Conservation (phyloP, 805 yeast species). For the Yarrowia divulgata region DNA sequence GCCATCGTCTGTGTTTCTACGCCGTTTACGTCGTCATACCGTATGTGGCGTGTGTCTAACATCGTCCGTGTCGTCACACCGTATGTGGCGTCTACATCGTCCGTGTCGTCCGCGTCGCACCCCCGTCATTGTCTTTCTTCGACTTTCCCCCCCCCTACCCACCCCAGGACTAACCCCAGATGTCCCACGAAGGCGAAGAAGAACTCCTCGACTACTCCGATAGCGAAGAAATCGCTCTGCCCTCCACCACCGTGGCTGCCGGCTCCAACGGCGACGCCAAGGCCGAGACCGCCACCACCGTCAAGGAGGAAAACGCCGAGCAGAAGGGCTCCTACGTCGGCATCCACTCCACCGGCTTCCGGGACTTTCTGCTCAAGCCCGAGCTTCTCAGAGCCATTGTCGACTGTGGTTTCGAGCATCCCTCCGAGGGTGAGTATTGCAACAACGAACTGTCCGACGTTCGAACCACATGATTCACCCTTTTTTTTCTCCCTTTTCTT, state of each 20-base stretch:
- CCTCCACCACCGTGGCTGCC: constrained; percentile 58
- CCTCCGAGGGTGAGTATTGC: constrained; percentile 90
- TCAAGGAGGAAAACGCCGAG: constrained; percentile 57
- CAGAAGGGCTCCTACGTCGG: constrained; percentile 98
- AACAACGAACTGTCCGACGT: no score
- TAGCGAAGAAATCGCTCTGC: constrained; percentile 90
- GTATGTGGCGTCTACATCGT: no score
- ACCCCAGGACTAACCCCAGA: constrained; percentile 46
- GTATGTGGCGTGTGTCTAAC: no score
- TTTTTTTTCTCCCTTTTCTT: no score
- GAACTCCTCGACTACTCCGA: constrained; percentile 99
- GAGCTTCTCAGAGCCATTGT: constrained; percentile 97
- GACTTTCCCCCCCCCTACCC: no score
- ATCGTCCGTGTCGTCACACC: no score
- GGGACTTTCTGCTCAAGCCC: constrained; percentile 95
- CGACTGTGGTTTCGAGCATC: constrained; percentile 99
- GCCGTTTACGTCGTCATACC: no score
- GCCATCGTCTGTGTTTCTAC: no score
- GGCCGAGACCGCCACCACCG: constrained; percentile 50
- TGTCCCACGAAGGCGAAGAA: constrained; percentile 99
- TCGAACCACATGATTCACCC: no score
- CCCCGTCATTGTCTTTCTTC: no score
- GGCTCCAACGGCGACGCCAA: constrained; percentile 50
- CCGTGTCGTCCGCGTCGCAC: no score
- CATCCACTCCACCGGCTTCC: constrained; percentile 97